Base-by-base conservation (phyloP, 306 rosid genomes). In the Vachellia collinsii region DNA sequence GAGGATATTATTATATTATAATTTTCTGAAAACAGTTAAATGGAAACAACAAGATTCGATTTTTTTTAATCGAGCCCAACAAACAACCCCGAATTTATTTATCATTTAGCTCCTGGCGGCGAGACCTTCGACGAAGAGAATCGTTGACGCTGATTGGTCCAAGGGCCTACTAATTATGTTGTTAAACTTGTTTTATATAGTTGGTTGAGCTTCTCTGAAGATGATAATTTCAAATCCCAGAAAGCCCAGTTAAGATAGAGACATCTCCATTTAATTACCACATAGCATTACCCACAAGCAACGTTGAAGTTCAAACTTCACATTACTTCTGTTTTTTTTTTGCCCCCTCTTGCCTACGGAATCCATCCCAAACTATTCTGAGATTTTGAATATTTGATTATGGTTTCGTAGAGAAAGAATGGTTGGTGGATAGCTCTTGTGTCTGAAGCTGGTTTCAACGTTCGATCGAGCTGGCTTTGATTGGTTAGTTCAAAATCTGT, bases 401-500 rank as follows among this genome's bases (percentile, higher is more conserved):
- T 56, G 68, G 62, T 70, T 78, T 75, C 81, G n/a, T 34, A 76
- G 22, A 6, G 48, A 2, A 71, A 78, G 47, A 61, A 29, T 69
- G 36, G 51, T 20, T 38, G 14, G 20, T 47, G 68, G 54, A 10
- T 20, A 1, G 13, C 38, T 43, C 19, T 68, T 42, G 53, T 11
- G 19, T 5, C 14, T 13, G 53, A 42, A 11, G 74, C n/a, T 42
- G 70, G 36, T 71, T 82, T 71, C 83, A 74, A 36, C 25, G 14
- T 78, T 77, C 51, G 65, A 59, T 79, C 42, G n/a, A 69, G 64
- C 76, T n/a, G 77, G 51, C 47, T 83, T 42, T 48, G 17, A 10
- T 22, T 77, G 83, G 77, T 83, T 68, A 74, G 83, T 80, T 81
- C 44, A 16, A 79, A 67, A 23, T 50, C 77, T 73, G 38, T 70